phyloP scores from a whole-genome alignment of 1,284 basidiomycete genomes.

The Cutaneotrichosporon cavernicola region DNA sequence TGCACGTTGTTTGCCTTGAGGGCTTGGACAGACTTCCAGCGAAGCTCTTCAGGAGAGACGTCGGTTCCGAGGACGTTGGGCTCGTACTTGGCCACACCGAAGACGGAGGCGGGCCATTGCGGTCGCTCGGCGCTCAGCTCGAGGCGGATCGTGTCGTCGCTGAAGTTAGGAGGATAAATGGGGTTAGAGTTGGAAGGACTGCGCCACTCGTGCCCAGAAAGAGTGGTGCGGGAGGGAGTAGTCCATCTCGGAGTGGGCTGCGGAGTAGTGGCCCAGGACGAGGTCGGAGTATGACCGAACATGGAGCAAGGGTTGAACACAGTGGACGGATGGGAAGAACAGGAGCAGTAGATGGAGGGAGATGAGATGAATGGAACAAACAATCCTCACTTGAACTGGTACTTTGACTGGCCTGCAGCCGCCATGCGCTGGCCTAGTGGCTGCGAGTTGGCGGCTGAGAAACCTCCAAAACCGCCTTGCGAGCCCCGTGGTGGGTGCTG shows the following conservation, averaged over 20 bases:
- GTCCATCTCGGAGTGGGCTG: too few relatives aligned
- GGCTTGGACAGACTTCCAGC: slow-evolving; percentile 66
- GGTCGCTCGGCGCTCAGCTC: slow-evolving; percentile 57
- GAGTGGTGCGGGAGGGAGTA: too few relatives aligned
- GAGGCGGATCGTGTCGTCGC: slow-evolving; percentile 37
- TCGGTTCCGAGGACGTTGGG: slow-evolving; percentile 69
- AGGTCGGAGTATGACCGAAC: too few relatives aligned
- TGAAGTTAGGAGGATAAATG: slow-evolving; percentile 16
- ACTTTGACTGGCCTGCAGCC: slow-evolving; percentile 18
- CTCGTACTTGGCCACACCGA: slow-evolving; percentile 69
- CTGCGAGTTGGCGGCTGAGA: slow-evolving; percentile 25
- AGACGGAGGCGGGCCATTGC: slow-evolving; percentile 76
- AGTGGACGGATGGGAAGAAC: background rate
- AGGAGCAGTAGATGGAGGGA: background rate
- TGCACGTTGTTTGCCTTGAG: slow-evolving; percentile 8
- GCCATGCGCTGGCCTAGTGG: slow-evolving; percentile 22
- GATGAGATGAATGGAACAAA: background rate
- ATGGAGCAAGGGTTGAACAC: background rate
- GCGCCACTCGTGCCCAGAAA: too few relatives aligned
- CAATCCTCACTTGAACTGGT: slow-evolving; percentile 42
- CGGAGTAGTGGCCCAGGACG: too few relatives aligned
- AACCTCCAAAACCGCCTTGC: background rate
- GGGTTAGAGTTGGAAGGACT: background rate
- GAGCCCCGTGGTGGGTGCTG: slow-evolving; percentile 38
- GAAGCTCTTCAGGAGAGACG: slow-evolving; percentile 75